phyloP scores from a whole-genome alignment of 1,284 basidiomycete species.

The Anthracocystis setariae region DNA sequence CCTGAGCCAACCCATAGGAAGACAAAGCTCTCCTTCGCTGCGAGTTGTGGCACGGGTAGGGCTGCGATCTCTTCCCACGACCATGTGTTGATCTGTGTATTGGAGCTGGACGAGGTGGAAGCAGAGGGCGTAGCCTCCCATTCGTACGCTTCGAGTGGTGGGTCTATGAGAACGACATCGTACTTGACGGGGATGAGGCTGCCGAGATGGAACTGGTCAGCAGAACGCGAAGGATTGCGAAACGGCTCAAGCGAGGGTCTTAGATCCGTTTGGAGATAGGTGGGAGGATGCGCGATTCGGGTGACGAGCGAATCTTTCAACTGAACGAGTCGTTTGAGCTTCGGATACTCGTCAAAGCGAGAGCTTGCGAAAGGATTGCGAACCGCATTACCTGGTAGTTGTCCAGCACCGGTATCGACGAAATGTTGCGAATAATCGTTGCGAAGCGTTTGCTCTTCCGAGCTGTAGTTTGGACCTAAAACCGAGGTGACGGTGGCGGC shows the following conservation, averaged over 20 bases:
- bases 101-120: constrained; percentile 4
- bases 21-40: constrained; percentile 83
- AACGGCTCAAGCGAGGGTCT: constrained; percentile 30
- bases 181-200: constrained; percentile 76
- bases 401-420: constrained; percentile 72
- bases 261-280: constrained; percentile 56
- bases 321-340: constrained; percentile 55
- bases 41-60: constrained; percentile 83
- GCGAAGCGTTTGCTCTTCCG: constrained; percentile 90
- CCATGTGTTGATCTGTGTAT: constrained; percentile 69
- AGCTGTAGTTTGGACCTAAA: constrained; percentile 63
- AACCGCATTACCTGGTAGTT: constrained; percentile 60
- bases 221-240: constrained; percentile 19
- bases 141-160: constrained; percentile 74
- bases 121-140: constrained; percentile 48
- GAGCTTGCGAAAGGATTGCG: constrained; percentile 70
- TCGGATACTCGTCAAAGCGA: constrained; percentile 83
- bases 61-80: constrained; percentile 84
- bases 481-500: constrained; percentile 3
- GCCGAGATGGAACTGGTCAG: constrained; percentile 43
- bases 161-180: constrained; percentile 91
- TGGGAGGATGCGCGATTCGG: constrained; percentile 50
- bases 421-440: constrained; percentile 94
- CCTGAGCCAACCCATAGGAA: constrained; percentile 97
- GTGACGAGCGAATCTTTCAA: constrained; percentile 57